Base-by-base conservation (phyloP, 2,329 filamentous ascomycete species). In the Monosporascus sp. region DNA sequence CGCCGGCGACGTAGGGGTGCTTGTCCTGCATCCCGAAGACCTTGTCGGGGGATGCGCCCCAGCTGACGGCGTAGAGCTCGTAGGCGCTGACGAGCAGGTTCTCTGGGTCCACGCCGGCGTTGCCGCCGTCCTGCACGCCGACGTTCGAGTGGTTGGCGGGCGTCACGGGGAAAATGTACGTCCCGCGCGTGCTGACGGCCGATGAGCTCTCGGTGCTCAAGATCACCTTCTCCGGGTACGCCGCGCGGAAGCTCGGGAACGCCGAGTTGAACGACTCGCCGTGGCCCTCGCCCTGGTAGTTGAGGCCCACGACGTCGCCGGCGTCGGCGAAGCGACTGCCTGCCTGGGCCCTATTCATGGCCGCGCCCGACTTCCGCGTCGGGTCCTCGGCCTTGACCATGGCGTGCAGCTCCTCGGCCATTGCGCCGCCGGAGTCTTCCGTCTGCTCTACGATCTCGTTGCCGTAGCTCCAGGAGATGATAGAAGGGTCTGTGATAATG, bases 231-330 rank as follows among this genome's bases (percentile, higher is more conserved):
- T 74, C 61, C 0, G 77, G 77, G 57, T 71, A 79, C 4, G 61
- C 62, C 20, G 60, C 55, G 60, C 76, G 75, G 66, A 80, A 83
- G 50, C 47, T 56, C 1, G 69, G 65, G 58, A 75, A 80, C 9
- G 55, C 41, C 31, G 34, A 41, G 26, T 11, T 9, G 36, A 46
- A 54, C 43, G 52, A 54, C n/a, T 52, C 49, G 40, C 55, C 55
- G 7, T 45, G 52, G 16, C 79, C 79, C 49, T 80, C 76, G 50
- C 79, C 80, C 59, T 82, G 79, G 64, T 82, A 83, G 66, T 83
- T 83, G 5, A 82, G 62, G 20, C 74, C 72, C n/a, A 77, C 64
- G 44, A 82, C 67, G 59, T 82, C 79, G 36, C 81, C 56, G 1
- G 69, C 66, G 0, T 61, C 54, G 2, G 75, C 65, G 34, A 81